Evolutionary conservation across 1,139 yeast genomes (phyloP).

Genomic region (Yamadazyma kanchanaburiensis): DNA sequence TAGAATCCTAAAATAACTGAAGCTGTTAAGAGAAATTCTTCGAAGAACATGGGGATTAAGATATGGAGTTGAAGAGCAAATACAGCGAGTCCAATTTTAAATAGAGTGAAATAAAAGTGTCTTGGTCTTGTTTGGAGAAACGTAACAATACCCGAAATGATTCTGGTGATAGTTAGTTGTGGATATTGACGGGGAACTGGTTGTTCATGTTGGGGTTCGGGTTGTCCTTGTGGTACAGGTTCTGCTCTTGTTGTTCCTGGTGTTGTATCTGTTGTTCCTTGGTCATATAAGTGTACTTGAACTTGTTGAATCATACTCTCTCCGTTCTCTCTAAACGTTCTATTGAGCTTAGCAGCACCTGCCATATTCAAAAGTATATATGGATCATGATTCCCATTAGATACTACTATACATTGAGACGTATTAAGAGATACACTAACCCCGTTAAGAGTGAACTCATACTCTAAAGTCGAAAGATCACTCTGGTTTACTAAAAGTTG

Average conservation of each 20-base stretch:
- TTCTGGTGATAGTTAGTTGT: no score
- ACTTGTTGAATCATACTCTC: slow-evolving; percentile 20
- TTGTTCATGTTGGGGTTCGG: no score
- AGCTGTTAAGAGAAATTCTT: no score
- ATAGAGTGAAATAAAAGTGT: neutral
- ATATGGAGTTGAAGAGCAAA: neutral
- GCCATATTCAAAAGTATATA: slow-evolving; percentile 36
- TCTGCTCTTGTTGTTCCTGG: no score
- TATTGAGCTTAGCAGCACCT: slow-evolving; percentile 29
- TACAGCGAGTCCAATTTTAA: neutral
- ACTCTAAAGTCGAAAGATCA: slow-evolving; percentile 19
- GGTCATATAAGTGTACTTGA: slow-evolving; percentile 12
- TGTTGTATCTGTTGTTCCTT: no score
- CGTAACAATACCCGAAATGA: neutral
- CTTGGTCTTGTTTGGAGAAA: slow-evolving; percentile 1
- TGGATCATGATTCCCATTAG: slow-evolving; percentile 30
- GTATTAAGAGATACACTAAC: slow-evolving; percentile 25
- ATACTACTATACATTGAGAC: slow-evolving; percentile 44
- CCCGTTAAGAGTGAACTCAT: slow-evolving; percentile 15
- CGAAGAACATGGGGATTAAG: no score
- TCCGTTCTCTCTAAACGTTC: slow-evolving; percentile 14
- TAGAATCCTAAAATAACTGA: no score
- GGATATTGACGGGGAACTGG: no score
- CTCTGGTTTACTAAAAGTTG: slow-evolving; percentile 21
- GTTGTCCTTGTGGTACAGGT: no score